phyloP scores from a whole-genome alignment of 768 basidiomycete genomes.

The Lactarius akahatsu region DNA sequence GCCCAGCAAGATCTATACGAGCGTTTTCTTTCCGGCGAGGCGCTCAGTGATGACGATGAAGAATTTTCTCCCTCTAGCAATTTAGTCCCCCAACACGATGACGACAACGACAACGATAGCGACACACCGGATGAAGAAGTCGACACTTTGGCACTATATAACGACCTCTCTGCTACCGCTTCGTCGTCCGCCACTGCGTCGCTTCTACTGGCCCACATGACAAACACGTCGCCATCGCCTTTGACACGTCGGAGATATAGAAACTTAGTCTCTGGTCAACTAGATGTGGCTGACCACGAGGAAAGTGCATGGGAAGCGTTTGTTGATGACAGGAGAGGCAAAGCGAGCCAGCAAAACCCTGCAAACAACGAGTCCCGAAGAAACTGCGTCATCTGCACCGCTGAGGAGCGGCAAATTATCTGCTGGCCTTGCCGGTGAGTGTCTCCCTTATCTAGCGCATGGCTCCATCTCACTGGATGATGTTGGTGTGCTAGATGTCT shows the following conservation, averaged over 20 bases:
- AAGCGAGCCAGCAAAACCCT: constrained; percentile 17
- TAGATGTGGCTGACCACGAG: constrained; percentile 11
- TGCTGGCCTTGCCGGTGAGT: constrained; percentile 83
- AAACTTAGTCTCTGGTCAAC: constrained; percentile 36
- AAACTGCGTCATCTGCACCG: constrained; percentile 69
- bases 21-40: constrained; percentile 61
- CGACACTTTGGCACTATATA: constrained; percentile 46
- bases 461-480: neutral
- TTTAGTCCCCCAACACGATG: constrained; percentile 19
- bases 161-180: constrained; percentile 48
- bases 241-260: constrained; percentile 51
- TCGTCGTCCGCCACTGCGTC: constrained; percentile 40
- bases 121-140: constrained; percentile 35
- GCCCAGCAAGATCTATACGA: constrained; percentile 47
- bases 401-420: constrained; percentile 66
- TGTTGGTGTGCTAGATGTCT: constrained; percentile 39
- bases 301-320: constrained; percentile 37
- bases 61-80: constrained; percentile 35
- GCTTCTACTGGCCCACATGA: constrained; percentile 56
- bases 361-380: constrained; percentile 34
- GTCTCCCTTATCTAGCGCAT: neutral
- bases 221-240: constrained; percentile 42
- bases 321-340: constrained; percentile 34
- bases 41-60: constrained; percentile 49
- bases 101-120: constrained; percentile 27